phyloP scores from a whole-genome alignment of 441 rosid species.

The Jatropha multifida region DNA sequence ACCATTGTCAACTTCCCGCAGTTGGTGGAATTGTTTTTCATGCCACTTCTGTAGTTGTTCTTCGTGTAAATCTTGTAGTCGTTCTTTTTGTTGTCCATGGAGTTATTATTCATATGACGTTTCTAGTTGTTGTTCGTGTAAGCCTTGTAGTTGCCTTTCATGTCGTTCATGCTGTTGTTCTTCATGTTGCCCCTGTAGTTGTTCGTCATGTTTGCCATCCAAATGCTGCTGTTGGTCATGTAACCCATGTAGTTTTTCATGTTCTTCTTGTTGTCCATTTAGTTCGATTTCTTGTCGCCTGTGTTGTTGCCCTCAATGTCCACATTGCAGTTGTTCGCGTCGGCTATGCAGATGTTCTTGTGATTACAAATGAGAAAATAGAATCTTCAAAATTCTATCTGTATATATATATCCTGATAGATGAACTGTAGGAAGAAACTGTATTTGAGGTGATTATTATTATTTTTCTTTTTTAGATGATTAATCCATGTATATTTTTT shows the following conservation, averaged over 20 bases:
- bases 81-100: neutral
- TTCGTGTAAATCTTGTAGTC: neutral
- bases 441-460: too few relatives aligned
- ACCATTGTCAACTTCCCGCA: neutral
- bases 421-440: neutral
- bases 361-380: neutral
- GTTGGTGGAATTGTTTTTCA: conserved; percentile 10
- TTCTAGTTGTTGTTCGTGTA: conserved; percentile 17
- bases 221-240: neutral
- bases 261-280: conserved; percentile 3
- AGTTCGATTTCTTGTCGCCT: neutral
- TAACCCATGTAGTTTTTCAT: neutral
- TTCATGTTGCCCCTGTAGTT: neutral
- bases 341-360: neutral
- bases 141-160: neutral
- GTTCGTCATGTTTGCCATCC: neutral
- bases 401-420: neutral
- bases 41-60: neutral
- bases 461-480: too few relatives aligned
- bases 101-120: too few relatives aligned
- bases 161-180: neutral
- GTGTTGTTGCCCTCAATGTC: neutral
- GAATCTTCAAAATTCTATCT: neutral
- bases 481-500: too few relatives aligned
- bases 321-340: conserved; percentile 8